Percentiles rank a stretch among this genome's conserved stretches.
These are phyloP conservation scores for Capronia americana DNA, from an alignment of 2,329 filamentous ascomycete species.

Conservation along the genomic window DNA sequence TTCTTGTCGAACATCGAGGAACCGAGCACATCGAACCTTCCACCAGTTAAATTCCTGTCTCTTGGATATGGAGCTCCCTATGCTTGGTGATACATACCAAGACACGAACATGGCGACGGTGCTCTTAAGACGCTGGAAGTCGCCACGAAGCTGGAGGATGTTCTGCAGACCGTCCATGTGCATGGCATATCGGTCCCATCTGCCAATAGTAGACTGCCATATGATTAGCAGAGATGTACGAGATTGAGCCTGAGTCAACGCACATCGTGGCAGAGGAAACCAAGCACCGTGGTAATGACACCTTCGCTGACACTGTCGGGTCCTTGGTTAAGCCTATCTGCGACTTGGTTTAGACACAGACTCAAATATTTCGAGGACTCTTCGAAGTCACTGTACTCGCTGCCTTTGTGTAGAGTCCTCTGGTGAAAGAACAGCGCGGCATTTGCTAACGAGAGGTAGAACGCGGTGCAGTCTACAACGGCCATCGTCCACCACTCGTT, in stretches of 20 bases:
- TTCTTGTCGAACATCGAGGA: slow-evolving; percentile 18
- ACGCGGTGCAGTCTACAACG: slow-evolving; percentile 38
- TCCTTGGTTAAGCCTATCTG: slow-evolving; percentile 34
- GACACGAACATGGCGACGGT: slow-evolving; percentile 15
- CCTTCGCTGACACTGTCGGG: slow-evolving; percentile 34
- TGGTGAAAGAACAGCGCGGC: slow-evolving; percentile 42
- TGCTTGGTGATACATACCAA: slow-evolving; percentile 8
- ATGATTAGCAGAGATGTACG: background rate
- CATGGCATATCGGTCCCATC: slow-evolving; percentile 36
- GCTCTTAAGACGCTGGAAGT: slow-evolving; percentile 28
- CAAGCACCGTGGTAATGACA: slow-evolving; percentile 37
- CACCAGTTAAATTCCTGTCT: background rate
- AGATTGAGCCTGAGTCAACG: slow-evolving; percentile 18
- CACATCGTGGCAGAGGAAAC: slow-evolving; percentile 42
- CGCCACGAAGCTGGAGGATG: slow-evolving; percentile 36
- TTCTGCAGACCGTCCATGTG: slow-evolving; percentile 38
- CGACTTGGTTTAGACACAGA: slow-evolving; percentile 35
- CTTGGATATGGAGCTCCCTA: background rate
- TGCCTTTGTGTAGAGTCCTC: slow-evolving; percentile 27
- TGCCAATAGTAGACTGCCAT: slow-evolving; percentile 35
- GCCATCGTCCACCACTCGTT: slow-evolving; percentile 42
- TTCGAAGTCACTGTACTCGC: slow-evolving; percentile 37
- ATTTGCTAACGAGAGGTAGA: slow-evolving; percentile 40
- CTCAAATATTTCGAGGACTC: slow-evolving; percentile 40
- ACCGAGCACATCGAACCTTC: slow-evolving; percentile 21